These are phyloP conservation scores for Hippophae rhamnoides DNA, from an alignment of 306 rosid species.

Conservation along the genomic window DNA sequence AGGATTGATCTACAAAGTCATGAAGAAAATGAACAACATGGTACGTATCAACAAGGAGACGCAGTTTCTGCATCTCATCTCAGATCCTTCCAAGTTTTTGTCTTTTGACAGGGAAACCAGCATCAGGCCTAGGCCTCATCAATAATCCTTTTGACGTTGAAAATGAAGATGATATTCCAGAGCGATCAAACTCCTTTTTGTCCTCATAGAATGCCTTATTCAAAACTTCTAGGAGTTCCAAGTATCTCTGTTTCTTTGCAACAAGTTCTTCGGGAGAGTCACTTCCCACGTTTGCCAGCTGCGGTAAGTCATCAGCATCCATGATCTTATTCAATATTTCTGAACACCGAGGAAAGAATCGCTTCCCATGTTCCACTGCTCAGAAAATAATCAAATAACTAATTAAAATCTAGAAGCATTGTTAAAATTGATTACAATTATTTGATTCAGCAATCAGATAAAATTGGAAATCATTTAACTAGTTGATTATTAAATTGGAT, in stretches of 20 bases:
- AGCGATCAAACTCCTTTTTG: constrained; percentile 38
- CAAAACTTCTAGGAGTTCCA: constrained; percentile 49
- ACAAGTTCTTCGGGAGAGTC: constrained; percentile 39
- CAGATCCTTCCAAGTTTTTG: too few species aligned
- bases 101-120: too few species aligned
- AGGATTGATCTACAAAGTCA: too few species aligned
- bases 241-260: constrained; percentile 36
- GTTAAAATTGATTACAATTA: not conserved
- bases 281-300: constrained; percentile 34
- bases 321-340: constrained; percentile 54
- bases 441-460: not conserved
- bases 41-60: too few species aligned
- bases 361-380: constrained; percentile 58
- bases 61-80: too few species aligned
- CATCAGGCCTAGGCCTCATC: too few species aligned
- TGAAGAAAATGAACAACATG: too few species aligned
- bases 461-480: not conserved
- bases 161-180: constrained; percentile 48
- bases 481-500: not conserved
- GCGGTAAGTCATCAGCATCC: constrained; percentile 57
- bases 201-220: constrained; percentile 55
- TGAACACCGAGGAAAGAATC: constrained; percentile 72
- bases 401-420: not conserved
- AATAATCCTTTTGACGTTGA: constrained; percentile 33
- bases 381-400: constrained; percentile 14